These are phyloP conservation scores for Cyberlindnera misumaiensis DNA, from an alignment of 805 yeast genomes.

Conservation along the genomic window DNA sequence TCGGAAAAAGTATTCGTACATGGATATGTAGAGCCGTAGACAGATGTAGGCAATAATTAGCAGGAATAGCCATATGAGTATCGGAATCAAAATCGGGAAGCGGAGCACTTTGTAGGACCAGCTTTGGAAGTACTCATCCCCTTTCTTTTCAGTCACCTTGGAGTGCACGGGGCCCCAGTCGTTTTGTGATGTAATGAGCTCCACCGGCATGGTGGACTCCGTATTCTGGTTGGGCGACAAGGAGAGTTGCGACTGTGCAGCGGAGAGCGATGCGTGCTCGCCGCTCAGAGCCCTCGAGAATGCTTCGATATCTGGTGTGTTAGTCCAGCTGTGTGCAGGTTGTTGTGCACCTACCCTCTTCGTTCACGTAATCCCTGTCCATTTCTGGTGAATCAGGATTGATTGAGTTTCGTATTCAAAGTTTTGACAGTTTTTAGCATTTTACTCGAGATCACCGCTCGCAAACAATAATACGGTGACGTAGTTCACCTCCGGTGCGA, in stretches of 20 bases:
- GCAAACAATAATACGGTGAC: no score
- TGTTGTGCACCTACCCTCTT: slow-evolving; percentile 2
- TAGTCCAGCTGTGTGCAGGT: neutral
- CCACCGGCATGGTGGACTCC: slow-evolving; percentile 10
- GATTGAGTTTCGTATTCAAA: no score
- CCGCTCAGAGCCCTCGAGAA: slow-evolving; percentile 9
- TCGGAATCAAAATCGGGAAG: slow-evolving; percentile 55
- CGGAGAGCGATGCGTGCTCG: slow-evolving; percentile 2
- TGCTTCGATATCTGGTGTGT: slow-evolving; percentile 7
- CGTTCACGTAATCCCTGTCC: slow-evolving; percentile 6
- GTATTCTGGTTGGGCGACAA: slow-evolving; percentile 1
- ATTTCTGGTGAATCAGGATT: no score
- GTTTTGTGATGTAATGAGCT: slow-evolving; percentile 33
- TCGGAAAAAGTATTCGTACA: slow-evolving; percentile 51
- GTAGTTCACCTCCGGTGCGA: no score
- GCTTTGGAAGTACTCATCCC: slow-evolving; percentile 28
- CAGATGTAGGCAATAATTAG: slow-evolving; percentile 43
- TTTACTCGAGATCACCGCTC: no score
- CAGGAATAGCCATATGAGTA: slow-evolving; percentile 46
- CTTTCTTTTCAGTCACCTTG: slow-evolving; percentile 9
- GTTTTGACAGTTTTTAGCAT: no score
- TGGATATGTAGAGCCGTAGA: slow-evolving; percentile 53
- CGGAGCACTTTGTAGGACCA: slow-evolving; percentile 44
- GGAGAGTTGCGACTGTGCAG: slow-evolving; percentile 1
- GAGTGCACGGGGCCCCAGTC: slow-evolving; percentile 41